These are phyloP conservation scores for Symbiodinium natans DNA, from an alignment of 73 alveolate genomes.

Conservation along the genomic window DNA sequence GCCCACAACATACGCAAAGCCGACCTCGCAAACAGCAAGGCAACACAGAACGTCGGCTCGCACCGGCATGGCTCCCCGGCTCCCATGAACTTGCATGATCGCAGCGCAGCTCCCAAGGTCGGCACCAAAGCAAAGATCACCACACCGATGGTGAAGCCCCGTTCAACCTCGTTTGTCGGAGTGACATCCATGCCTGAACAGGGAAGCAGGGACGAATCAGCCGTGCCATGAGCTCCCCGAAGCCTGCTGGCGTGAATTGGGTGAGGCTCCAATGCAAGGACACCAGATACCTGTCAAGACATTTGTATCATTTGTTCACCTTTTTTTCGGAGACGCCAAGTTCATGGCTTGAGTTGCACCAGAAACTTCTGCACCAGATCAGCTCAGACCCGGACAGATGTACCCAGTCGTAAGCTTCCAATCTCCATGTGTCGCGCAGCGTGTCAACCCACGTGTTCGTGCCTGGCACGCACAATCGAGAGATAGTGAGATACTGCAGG, in stretches of 20 bases:
- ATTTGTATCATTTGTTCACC: no score
- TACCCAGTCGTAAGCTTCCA: constrained; percentile 31
- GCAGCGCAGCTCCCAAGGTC: no score
- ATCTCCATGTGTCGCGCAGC: neutral
- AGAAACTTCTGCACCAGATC: neutral
- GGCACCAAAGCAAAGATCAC: constrained; percentile 60
- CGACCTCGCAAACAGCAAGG: constrained; percentile 16
- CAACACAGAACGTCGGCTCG: neutral
- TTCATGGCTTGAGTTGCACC: no score
- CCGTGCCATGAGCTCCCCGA: neutral
- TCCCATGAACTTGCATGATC: no score
- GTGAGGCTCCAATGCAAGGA: constrained; percentile 92
- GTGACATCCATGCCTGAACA: constrained; percentile 71
- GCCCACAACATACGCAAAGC: constrained; percentile 82
- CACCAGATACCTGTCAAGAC: constrained; percentile 38
- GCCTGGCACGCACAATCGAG: neutral
- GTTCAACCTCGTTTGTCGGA: constrained; percentile 48
- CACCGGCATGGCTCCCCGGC: neutral
- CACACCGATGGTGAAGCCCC: constrained; percentile 78
- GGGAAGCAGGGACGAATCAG: neutral
- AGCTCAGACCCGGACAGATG: constrained; percentile 16
- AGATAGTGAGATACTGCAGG: no score
- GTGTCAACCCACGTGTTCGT: constrained; percentile 54
- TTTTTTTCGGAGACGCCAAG: no score
- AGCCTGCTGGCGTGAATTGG: constrained; percentile 92